Conservation (phyloP, 139 green algal species). For the Trebouxia sp. region DNA sequence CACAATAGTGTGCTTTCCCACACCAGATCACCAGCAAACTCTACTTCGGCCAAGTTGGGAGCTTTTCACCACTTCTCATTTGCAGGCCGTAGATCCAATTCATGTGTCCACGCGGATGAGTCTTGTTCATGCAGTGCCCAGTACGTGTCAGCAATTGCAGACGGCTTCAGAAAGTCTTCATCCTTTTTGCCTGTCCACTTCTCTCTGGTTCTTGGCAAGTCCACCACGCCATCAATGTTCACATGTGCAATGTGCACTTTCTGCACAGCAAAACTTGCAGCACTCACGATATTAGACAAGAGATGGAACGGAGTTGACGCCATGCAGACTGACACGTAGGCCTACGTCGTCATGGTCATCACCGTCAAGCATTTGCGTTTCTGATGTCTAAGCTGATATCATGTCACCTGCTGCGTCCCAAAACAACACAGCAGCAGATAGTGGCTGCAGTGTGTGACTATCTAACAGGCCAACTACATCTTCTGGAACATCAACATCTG, state of each 20-base stretch:
- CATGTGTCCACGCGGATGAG: constrained; percentile 30
- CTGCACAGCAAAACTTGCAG: constrained; percentile 9
- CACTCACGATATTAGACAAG: background rate
- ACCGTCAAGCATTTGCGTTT: too few relatives aligned
- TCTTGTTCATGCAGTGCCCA: constrained; percentile 33
- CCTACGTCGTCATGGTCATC: too few relatives aligned
- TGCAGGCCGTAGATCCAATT: constrained; percentile 31
- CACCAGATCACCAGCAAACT: background rate
- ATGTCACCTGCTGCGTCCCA: too few relatives aligned
- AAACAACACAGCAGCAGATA: too few relatives aligned
- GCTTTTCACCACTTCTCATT: constrained; percentile 29
- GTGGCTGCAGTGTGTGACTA: too few relatives aligned
- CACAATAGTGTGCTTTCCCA: too few relatives aligned
- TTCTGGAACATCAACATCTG: too few relatives aligned
- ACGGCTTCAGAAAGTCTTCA: constrained; percentile 23
- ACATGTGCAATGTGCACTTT: constrained; percentile 49
- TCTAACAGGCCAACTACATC: too few relatives aligned
- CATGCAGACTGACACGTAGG: too few relatives aligned
- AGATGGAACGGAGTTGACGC: too few relatives aligned
- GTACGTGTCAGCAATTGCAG: constrained; percentile 31
- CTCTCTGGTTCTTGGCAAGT: constrained; percentile 25
- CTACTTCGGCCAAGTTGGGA: background rate
- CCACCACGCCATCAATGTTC: constrained; percentile 50
- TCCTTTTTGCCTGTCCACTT: constrained; percentile 20
- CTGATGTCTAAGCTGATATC: too few relatives aligned